Evolutionary conservation across 768 basidiomycete species (phyloP).

Genomic region (Russula sp.): DNA sequence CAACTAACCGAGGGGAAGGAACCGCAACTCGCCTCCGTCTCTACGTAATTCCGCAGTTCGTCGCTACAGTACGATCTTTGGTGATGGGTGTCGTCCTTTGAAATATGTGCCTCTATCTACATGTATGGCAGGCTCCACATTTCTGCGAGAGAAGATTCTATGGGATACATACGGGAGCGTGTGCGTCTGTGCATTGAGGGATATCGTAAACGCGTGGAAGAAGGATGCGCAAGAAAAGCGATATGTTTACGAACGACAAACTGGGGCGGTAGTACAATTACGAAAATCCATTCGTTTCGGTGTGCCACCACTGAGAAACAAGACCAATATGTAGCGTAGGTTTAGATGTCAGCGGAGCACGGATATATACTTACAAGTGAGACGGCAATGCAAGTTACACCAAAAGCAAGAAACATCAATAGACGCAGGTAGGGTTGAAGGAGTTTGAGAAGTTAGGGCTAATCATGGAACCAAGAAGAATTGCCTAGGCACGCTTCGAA

Average conservation of each 20-base stretch:
- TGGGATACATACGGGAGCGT: conserved; percentile 8
- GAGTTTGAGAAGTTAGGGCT: background rate
- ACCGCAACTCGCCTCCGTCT: background rate
- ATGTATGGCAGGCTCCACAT: conserved; percentile 7
- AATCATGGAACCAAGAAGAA: background rate
- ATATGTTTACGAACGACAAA: background rate
- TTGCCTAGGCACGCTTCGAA: conserved; percentile 34
- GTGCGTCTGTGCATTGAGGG: background rate
- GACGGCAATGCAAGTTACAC: conserved; percentile 1
- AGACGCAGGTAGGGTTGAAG: background rate
- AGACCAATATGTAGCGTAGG: background rate
- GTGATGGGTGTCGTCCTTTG: conserved; percentile 4
- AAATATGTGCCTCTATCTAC: conserved; percentile 18
- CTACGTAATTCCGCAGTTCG: background rate
- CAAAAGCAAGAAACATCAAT: conserved; percentile 5
- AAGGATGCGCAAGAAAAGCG: conserved; percentile 11
- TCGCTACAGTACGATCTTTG: background rate
- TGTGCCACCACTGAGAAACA: background rate
- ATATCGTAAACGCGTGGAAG: conserved; percentile 8
- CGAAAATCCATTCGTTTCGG: conserved; percentile 8
- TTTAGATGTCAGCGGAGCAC: background rate
- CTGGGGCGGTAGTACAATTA: background rate
- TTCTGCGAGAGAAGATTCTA: conserved; percentile 10
- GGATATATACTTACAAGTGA: conserved; percentile 14
- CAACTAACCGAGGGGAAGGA: background rate